These are phyloP conservation scores for Phytophthora boehmeriae DNA, from an alignment of 352 stramenopile genomes.

Conservation along the genomic window DNA sequence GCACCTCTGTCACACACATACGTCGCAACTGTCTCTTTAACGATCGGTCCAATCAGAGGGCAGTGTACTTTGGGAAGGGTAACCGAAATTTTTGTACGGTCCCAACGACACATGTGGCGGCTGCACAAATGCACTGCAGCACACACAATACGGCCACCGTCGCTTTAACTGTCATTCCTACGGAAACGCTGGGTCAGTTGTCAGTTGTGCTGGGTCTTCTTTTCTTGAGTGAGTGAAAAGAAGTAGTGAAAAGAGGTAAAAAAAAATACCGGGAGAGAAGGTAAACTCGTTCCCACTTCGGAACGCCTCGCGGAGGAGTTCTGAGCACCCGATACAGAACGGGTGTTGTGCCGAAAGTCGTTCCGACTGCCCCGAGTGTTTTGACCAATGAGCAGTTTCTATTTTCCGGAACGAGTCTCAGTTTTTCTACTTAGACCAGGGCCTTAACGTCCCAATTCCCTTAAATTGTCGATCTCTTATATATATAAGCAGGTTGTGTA, in stretches of 20 bases:
- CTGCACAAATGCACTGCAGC: constrained; percentile 7
- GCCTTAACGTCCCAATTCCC: not conserved
- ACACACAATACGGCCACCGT: constrained; percentile 10
- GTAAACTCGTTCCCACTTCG: constrained; percentile 11
- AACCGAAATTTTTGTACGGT: no score
- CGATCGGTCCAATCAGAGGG: no score
- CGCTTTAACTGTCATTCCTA: not conserved
- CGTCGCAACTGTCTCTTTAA: no score
- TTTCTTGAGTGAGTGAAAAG: constrained; percentile 1
- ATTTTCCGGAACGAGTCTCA: not conserved
- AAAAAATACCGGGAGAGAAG: constrained; percentile 5
- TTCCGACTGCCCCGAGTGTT: not conserved
- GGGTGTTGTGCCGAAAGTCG: not conserved
- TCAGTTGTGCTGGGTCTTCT: not conserved
- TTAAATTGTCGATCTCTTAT: constrained; percentile 16
- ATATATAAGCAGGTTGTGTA: constrained; percentile 8
- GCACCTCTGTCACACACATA: no score
- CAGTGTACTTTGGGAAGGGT: no score
- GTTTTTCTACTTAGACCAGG: no score
- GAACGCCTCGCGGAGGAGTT: constrained; percentile 3
- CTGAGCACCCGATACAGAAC: no score
- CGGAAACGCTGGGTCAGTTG: not conserved
- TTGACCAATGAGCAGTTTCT: not conserved
- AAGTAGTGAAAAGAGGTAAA: constrained; percentile 2
- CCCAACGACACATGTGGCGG: no score